Conservation (phyloP, 768 basidiomycete species). For the Termitomyces sp. region DNA sequence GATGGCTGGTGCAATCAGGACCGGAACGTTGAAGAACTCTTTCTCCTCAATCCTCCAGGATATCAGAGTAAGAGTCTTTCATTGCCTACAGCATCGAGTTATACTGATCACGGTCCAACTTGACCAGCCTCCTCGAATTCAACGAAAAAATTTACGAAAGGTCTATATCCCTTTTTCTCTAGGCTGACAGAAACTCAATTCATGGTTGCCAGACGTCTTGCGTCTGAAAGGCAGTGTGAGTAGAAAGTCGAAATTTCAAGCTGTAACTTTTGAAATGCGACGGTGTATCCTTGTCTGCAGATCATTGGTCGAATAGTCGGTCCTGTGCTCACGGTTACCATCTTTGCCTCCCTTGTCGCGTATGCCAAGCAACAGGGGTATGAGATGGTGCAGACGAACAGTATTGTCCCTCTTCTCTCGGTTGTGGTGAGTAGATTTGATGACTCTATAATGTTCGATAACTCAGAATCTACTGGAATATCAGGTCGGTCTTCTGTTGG, state of each 20-base stretch:
- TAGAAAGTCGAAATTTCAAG: conserved; percentile 24
- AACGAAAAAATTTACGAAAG: conserved; percentile 51
- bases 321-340: conserved; percentile 80
- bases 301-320: conserved; percentile 72
- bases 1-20: conserved; percentile 12
- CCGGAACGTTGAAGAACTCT: conserved; percentile 26
- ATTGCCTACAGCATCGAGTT: background rate
- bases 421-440: conserved; percentile 68
- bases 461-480: background rate
- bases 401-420: conserved; percentile 83
- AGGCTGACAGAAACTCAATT: conserved; percentile 29
- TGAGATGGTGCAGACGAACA: conserved; percentile 67
- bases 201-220: conserved; percentile 88
- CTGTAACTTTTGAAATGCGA: background rate
- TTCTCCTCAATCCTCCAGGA: conserved; percentile 23
- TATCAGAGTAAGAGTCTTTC: conserved; percentile 21
- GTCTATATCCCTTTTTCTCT: conserved; percentile 14
- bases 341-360: conserved; percentile 62
- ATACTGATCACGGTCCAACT: conserved; percentile 3
- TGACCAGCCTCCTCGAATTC: conserved; percentile 38
- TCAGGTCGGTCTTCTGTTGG: conserved; percentile 85
- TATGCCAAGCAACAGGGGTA: conserved; percentile 59
- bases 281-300: conserved; percentile 28
- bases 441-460: background rate
- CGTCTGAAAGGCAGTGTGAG: conserved; percentile 80